Percentiles rank a stretch among this genome's conserved stretches.
These are phyloP conservation scores for Tulasnella sp. DNA, from an alignment of 768 basidiomycete species.

Conservation along the genomic window DNA sequence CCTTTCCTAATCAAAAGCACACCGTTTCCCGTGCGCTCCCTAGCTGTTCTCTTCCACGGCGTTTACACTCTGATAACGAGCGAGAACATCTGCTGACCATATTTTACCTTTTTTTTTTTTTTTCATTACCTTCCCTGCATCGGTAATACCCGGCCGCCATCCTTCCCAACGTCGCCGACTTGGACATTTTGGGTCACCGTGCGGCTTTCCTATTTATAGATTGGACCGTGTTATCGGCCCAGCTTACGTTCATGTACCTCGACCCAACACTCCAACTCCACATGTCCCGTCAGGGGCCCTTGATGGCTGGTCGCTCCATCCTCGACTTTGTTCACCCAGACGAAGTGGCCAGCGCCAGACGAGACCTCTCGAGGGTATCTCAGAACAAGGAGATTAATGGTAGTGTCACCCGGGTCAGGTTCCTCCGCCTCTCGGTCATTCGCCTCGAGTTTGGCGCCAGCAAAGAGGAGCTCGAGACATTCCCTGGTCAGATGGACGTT, in stretches of 20 bases:
- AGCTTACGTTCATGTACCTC: constrained; percentile 69
- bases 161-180: too few species aligned
- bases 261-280: constrained; percentile 70
- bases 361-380: constrained; percentile 64
- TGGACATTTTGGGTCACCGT: too few species aligned
- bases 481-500: constrained; percentile 59
- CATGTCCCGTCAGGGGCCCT: constrained; percentile 58
- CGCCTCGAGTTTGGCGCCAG: constrained; percentile 59
- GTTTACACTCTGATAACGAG: too few species aligned
- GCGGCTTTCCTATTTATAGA: constrained; percentile 34
- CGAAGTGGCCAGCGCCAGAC: constrained; percentile 61
- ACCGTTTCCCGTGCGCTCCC: too few species aligned
- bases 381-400: constrained; percentile 69
- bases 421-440: constrained; percentile 62
- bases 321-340: constrained; percentile 77
- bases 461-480: constrained; percentile 36
- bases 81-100: too few species aligned
- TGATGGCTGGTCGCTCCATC: constrained; percentile 58
- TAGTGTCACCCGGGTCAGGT: constrained; percentile 68
- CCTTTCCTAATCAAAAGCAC: neutral
- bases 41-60: too few species aligned
- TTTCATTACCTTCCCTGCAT: too few species aligned
- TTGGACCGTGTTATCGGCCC: constrained; percentile 70
- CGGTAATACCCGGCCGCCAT: too few species aligned
- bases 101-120: too few species aligned